Conservation (phyloP, 2,329 filamentous ascomycete species). For the Ophiostoma novo-ulmi region DNA sequence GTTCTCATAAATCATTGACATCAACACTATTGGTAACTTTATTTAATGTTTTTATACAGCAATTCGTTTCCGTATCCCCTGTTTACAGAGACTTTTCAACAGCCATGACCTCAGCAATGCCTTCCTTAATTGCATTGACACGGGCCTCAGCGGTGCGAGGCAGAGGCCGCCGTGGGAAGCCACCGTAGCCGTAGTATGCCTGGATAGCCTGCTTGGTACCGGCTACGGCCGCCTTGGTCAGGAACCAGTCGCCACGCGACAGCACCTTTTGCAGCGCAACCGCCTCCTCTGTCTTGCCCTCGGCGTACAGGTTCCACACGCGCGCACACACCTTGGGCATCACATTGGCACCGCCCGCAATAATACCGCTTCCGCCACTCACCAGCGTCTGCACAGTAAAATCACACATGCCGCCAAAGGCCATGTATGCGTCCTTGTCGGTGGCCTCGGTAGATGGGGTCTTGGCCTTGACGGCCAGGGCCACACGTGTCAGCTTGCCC, state of each 20-base stretch:
- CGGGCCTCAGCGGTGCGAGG: slow-evolving; percentile 58
- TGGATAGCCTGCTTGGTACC: slow-evolving; percentile 83
- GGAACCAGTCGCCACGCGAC: slow-evolving; percentile 72
- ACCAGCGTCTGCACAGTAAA: slow-evolving; percentile 78
- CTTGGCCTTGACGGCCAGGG: slow-evolving; percentile 64
- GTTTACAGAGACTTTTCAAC: slow-evolving; percentile 52
- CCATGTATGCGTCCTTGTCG: slow-evolving; percentile 60
- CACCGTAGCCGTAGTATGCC: slow-evolving; percentile 76
- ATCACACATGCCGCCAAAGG: slow-evolving; percentile 81
- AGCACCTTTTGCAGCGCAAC: slow-evolving; percentile 71
- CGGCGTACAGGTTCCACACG: slow-evolving; percentile 69
- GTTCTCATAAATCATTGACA: no score
- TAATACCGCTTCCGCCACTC: slow-evolving; percentile 75
- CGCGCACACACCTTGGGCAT: slow-evolving; percentile 75
- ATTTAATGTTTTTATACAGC: background rate
- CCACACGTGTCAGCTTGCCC: slow-evolving; percentile 80
- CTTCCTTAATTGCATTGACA: slow-evolving; percentile 49
- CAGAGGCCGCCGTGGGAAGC: slow-evolving; percentile 66
- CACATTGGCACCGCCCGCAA: slow-evolving; percentile 79
- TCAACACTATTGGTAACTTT: background rate
- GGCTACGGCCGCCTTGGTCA: slow-evolving; percentile 76
- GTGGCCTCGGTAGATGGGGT: slow-evolving; percentile 56
- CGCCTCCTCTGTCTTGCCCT: slow-evolving; percentile 71
- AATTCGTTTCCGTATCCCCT: background rate
- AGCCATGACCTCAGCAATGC: slow-evolving; percentile 59